A percentile compares a stretch with the other conserved stretches of the same genome.
Conservation (phyloP, 2,329 filamentous ascomycete species). For the Helicocarpus griseus region DNA sequence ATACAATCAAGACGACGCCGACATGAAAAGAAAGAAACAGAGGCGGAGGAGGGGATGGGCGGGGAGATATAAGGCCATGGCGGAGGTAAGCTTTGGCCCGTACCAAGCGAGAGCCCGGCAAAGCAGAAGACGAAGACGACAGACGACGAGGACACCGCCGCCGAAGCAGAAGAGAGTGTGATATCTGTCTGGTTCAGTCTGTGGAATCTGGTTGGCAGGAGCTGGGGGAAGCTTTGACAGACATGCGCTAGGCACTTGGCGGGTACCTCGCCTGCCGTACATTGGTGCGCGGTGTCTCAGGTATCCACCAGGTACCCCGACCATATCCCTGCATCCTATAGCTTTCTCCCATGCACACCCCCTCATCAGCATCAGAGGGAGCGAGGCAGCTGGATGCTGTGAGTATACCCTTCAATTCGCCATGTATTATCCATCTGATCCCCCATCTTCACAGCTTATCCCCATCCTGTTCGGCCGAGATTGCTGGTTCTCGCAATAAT, state of each 20-base stretch:
- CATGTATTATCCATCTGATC: background rate
- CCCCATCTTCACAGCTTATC: background rate
- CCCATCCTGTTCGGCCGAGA: background rate
- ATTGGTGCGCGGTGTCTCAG: background rate
- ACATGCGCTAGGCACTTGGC: background rate
- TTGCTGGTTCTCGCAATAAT: no score
- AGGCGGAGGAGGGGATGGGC: background rate
- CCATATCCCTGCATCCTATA: background rate
- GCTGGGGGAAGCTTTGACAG: background rate
- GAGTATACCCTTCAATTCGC: background rate
- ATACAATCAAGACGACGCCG: no score
- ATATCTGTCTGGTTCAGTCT: no score
- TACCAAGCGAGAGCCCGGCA: background rate
- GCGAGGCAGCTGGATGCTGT: no score
- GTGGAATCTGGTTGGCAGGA: background rate
- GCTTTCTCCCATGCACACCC: background rate
- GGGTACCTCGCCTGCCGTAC: background rate
- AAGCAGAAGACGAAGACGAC: no score
- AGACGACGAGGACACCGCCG: no score
- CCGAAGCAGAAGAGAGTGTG: no score
- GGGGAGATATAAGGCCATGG: background rate
- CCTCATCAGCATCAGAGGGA: background rate
- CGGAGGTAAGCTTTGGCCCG: background rate
- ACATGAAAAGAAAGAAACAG: background rate
- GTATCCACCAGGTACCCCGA: slow-evolving; percentile 1